Evolutionary conservation across 192 early-diverging fungal species (phyloP).

Genomic region (Backusella morwellensis): DNA sequence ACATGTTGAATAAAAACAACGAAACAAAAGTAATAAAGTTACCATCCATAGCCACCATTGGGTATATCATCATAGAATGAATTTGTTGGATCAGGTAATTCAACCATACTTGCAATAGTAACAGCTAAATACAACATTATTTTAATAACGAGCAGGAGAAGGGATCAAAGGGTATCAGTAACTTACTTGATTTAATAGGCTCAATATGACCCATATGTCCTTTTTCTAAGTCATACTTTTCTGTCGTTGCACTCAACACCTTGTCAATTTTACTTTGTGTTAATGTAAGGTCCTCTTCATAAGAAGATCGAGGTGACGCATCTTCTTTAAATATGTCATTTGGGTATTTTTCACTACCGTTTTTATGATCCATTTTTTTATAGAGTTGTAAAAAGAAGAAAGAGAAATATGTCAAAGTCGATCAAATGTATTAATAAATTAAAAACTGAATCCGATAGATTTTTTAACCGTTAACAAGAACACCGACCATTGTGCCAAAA

Average conservation of each 20-base stretch:
- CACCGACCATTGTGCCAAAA: background rate
- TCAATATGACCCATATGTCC: background rate
- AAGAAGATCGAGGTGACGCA: background rate
- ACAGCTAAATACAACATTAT: background rate
- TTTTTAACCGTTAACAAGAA: background rate
- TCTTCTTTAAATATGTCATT: background rate
- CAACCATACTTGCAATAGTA: conserved; percentile 2
- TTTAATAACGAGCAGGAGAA: background rate
- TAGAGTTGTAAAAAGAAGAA: background rate
- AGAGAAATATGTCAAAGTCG: background rate
- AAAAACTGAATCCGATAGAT: background rate
- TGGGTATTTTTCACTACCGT: background rate
- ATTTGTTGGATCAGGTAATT: background rate
- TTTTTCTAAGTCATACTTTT: background rate
- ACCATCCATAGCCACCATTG: conserved; percentile 16
- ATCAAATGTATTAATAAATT: background rate
- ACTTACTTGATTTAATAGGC: conserved; percentile 1
- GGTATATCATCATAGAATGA: conserved; percentile 12
- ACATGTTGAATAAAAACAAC: too few relatives aligned
- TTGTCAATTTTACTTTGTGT: background rate
- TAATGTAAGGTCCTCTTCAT: background rate
- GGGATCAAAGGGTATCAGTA: background rate
- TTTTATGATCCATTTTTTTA: background rate
- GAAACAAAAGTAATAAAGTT: background rate
- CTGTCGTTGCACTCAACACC: background rate